Evolutionary conservation across 805 yeast genomes (phyloP), one percentile per base, ranked within the genome.

Genomic region (Cyberlindnera maritima): DNA sequence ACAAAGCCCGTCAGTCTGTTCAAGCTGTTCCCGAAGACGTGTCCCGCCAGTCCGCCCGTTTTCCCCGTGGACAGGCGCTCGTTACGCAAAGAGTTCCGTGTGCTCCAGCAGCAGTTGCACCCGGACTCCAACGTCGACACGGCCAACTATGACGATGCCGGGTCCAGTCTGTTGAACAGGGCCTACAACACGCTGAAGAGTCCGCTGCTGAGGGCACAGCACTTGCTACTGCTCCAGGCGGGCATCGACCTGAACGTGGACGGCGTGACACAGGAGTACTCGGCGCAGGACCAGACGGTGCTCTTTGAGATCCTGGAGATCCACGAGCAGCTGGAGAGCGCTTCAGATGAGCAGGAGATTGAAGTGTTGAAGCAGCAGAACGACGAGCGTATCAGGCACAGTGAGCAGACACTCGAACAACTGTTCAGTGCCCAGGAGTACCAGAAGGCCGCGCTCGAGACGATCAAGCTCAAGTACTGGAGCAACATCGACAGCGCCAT

Each of bases 401-500:
- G 80, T 3, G 83, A 77, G 48, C 49, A 57, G 2, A 57, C 48
- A 8, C 66, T 92, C 41, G 72, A 72, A 2, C 53, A 63, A 7
- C 73, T 84, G 2, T 79, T 83, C 55, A 56, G 57, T 1, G 25
- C 58, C 2, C 49, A 54, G n/a, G 74, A 83, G 39, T 80, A 81
- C 70, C 78, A 80, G 11, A 58, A 64, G 1, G 85, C 92, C 13
- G 81, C 85, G 42, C 66, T 75, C 44, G 81, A 81, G 49, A 83
- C 95, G 1, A 78, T 89, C 20, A 78, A 77, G 53, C 68, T 92
- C 52, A 87, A 87, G 63, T 92, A 90, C 62, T 90, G 96, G 96
- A 72, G 74, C 41, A 91, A 87, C 60, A 80, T 92, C 29, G 79
- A 79, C 41, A 76, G 76, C 35, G 89, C 88, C 6, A 75, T 90